Evolutionary conservation across 192 early-diverging fungal genomes (phyloP), one percentile per base, ranked within the genome.

Genomic region (Entomortierella parvispora): DNA sequence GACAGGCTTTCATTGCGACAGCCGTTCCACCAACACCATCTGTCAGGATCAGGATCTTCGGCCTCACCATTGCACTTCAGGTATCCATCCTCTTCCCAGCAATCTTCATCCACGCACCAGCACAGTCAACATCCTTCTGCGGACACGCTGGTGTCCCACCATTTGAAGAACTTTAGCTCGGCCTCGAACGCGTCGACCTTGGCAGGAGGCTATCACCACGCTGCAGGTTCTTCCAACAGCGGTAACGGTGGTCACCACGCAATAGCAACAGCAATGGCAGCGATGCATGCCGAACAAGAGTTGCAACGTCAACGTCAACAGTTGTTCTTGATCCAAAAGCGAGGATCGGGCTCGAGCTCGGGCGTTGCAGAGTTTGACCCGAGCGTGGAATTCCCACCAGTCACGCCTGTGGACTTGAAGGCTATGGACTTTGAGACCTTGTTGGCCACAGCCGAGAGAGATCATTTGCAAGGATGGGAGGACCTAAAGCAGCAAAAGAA

Each of bases 361-460:
- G 37, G 37, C 37, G 37, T 5, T 40, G 37, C 7, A 31, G 74
- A 77, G 54, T 77, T 77, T 64, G 65, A 77, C 46, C 58, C 65
- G 0, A 53, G 31, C 10, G 26, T 57, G 11, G 74, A 68, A 4
- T 62, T 63, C 34, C 45, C 65, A 10, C 65, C 74, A 0, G 56
- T 45, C 2, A 77, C 74, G 1, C 74, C 65, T 12, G 53, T 48
- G 45, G 74, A 77, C n/a, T 18, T 77, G 12, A 58, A 68, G 48
- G 46, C 53, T 0, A 59, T 77, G 65, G 74, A 77, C 31, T 68
- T 77, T 48, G 74, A 77, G 2, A 37, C 74, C 7, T 54, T 77
- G 8, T 28, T 77, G 37, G 54, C 46, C 20, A 68, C 65, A 17
- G 74, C 74, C 18, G 74, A 77, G 32, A 60, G 56, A 3, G 74